phyloP scores from a whole-genome alignment of 2,329 filamentous ascomycete species.

The Calycina herbarum region DNA sequence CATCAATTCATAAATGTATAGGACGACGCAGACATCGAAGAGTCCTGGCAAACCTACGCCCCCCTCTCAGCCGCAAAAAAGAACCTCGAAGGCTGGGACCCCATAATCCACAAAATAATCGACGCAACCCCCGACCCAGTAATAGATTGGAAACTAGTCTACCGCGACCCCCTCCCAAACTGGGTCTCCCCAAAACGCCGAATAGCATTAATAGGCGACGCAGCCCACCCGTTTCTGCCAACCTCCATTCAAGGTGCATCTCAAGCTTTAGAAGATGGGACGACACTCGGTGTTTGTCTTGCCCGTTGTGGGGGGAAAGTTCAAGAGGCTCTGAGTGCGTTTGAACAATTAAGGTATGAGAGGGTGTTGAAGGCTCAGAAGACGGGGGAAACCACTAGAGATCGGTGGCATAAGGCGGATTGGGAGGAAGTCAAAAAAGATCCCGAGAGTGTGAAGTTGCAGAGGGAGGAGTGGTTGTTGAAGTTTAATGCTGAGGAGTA shows the following conservation, averaged over 20 bases:
- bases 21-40: slow-evolving; percentile 45
- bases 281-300: slow-evolving; percentile 40
- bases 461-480: slow-evolving; percentile 28
- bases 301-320: slow-evolving; percentile 20
- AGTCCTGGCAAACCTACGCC: slow-evolving; percentile 42
- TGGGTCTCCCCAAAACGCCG: slow-evolving; percentile 27
- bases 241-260: slow-evolving; percentile 40
- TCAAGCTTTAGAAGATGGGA: slow-evolving; percentile 43
- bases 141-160: slow-evolving; percentile 38
- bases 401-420: slow-evolving; percentile 30
- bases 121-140: slow-evolving; percentile 29
- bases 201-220: slow-evolving; percentile 62
- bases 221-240: slow-evolving; percentile 64
- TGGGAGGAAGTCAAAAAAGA: slow-evolving; percentile 31
- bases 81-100: slow-evolving; percentile 30
- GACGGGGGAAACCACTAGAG: slow-evolving; percentile 27
- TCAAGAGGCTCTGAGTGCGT: slow-evolving; percentile 24
- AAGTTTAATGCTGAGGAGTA: slow-evolving; percentile 30
- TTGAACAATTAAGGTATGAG: slow-evolving; percentile 30
- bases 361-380: slow-evolving; percentile 30
- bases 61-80: slow-evolving; percentile 21
- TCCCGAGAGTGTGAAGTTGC: slow-evolving; percentile 26
- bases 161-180: slow-evolving; percentile 34
- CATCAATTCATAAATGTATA: too few species aligned
- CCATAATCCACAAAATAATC: slow-evolving; percentile 29